These are phyloP conservation scores for Monosporozyma unispora DNA, from an alignment of 805 yeast genomes.

Conservation along the genomic window DNA sequence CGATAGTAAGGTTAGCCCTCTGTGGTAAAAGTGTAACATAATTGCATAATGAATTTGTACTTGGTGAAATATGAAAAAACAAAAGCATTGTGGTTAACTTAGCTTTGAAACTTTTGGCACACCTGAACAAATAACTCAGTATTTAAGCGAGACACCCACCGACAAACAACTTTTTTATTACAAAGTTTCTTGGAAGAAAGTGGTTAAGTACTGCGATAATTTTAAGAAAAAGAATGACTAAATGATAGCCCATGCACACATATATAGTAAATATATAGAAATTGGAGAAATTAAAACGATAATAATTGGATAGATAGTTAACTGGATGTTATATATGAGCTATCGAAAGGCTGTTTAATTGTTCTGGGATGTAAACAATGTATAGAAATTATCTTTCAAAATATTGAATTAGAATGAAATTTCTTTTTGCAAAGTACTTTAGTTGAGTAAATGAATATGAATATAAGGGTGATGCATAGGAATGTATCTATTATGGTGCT, in stretches of 20 bases:
- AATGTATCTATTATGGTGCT: neutral
- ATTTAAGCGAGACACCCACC: too few relatives aligned
- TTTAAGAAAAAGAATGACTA: neutral
- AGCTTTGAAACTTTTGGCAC: too few relatives aligned
- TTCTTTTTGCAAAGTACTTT: neutral
- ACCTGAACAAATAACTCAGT: too few relatives aligned
- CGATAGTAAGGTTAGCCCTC: too few relatives aligned
- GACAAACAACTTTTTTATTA: too few relatives aligned
- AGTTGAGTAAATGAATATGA: neutral
- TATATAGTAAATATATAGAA: neutral
- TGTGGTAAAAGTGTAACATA: too few relatives aligned
- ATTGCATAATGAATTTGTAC: too few relatives aligned
- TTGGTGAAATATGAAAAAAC: too few relatives aligned
- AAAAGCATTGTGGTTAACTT: too few relatives aligned
- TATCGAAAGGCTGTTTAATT: neutral
- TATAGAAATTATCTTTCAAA: neutral
- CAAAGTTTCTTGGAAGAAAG: neutral
- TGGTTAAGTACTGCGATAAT: neutral
- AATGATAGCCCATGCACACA: neutral
- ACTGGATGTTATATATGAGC: neutral
- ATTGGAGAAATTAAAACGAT: neutral
- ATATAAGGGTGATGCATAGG: neutral
- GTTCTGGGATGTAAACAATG: neutral
- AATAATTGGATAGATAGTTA: too few relatives aligned
- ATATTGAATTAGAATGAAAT: neutral